Percentiles rank a stretch among this genome's conserved stretches.
These are phyloP conservation scores for Claviceps paspali DNA, from an alignment of 2,329 filamentous ascomycete species.

Conservation along the genomic window DNA sequence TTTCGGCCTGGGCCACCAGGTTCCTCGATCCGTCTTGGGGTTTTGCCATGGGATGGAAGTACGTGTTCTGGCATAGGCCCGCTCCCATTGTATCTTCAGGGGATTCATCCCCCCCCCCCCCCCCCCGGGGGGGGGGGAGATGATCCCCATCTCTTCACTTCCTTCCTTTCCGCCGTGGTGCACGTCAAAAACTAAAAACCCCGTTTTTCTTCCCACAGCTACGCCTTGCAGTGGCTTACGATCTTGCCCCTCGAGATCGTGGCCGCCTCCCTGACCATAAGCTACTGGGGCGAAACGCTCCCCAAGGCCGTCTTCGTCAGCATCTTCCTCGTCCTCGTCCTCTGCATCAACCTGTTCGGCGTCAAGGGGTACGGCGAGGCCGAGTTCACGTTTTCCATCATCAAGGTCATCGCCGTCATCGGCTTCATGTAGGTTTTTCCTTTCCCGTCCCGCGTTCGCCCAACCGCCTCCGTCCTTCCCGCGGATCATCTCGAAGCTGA, in stretches of 20 bases:
- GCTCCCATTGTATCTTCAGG: too few species aligned
- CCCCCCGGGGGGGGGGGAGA: too few species aligned
- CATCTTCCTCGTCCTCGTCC: not conserved
- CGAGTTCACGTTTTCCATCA: not conserved
- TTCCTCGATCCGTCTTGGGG: not conserved
- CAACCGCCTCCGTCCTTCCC: too few species aligned
- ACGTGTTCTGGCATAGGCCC: too few species aligned
- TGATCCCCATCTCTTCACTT: too few species aligned
- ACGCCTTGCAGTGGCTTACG: slow-evolving; percentile 77
- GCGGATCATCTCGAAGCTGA: too few species aligned
- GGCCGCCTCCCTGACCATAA: slow-evolving; percentile 51
- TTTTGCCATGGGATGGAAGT: not conserved
- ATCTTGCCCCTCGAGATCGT: slow-evolving; percentile 77
- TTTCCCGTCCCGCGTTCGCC: too few species aligned
- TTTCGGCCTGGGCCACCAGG: not conserved
- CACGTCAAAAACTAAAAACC: too few species aligned
- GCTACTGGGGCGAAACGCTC: not conserved
- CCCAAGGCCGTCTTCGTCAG: not conserved
- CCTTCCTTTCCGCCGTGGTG: too few species aligned
- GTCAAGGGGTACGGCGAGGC: not conserved
- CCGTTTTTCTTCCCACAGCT: slow-evolving; percentile 43
- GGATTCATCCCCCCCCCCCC: too few species aligned
- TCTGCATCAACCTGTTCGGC: not conserved
- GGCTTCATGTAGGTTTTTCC: too few species aligned
- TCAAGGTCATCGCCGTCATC: not conserved